Evolutionary conservation across 2,329 filamentous ascomycete genomes (phyloP).

Genomic region (Pseudopithomyces chartarum): DNA sequence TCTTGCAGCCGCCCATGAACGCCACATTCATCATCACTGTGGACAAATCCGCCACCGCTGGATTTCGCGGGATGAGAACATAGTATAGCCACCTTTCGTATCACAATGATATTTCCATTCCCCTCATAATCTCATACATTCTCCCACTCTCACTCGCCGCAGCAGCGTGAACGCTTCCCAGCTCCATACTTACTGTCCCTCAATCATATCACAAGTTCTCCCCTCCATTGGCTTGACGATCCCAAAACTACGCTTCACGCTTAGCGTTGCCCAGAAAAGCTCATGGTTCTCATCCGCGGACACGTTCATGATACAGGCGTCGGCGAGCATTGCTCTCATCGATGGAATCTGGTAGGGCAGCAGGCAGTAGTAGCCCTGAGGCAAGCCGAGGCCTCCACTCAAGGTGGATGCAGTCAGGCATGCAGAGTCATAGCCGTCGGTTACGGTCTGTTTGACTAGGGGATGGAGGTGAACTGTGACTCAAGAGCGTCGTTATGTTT

Average conservation of each 20-base stretch:
- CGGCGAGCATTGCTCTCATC: conserved; percentile 21
- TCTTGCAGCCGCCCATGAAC: conserved; percentile 2
- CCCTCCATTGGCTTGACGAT: conserved; percentile 30
- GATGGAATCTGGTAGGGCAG: conserved; percentile 12
- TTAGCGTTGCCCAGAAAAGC: conserved; percentile 47
- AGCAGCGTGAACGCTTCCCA: conserved; percentile 10
- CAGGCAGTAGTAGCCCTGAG: conserved; percentile 18
- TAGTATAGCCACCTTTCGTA: conserved; percentile 6
- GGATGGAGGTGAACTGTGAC: neutral
- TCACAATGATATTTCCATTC: conserved; percentile 6
- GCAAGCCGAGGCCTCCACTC: conserved; percentile 17
- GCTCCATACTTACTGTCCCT: conserved; percentile 11
- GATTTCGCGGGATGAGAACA: conserved; percentile 2
- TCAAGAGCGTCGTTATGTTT: neutral
- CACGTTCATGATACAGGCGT: conserved; percentile 37
- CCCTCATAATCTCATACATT: conserved; percentile 9
- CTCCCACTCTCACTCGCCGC: conserved; percentile 4
- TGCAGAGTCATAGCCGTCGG: conserved; percentile 14
- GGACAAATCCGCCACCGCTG: neutral
- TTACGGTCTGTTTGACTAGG: neutral
- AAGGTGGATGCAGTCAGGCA: conserved; percentile 9
- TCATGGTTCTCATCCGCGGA: conserved; percentile 27
- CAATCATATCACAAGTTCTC: conserved; percentile 10
- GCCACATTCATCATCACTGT: conserved; percentile 8
- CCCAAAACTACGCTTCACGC: conserved; percentile 42